Base-by-base conservation (phyloP, 768 basidiomycete genomes). In the Suillus brevipes region DNA sequence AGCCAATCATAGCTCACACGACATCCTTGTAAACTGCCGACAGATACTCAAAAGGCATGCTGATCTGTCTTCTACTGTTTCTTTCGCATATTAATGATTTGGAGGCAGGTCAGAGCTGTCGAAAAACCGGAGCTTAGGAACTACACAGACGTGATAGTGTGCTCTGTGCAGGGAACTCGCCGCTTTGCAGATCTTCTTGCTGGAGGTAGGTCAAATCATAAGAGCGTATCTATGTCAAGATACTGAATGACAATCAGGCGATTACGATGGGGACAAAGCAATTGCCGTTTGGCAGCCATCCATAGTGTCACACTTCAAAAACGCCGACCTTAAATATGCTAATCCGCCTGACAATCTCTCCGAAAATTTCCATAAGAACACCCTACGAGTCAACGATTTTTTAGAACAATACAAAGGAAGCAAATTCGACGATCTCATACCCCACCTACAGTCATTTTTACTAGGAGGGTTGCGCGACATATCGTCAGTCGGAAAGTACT, bases 11-110 rank as follows among this genome's bases (percentile, higher is more conserved):
- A 87, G 86, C 75, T 90, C 13, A 86, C 86, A 3, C 77, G 89
- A 28, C 81, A 87, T 71, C 89, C 89, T n/a, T 90, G 89, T 74
- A 89, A 89, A 66, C 74, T 90, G 1, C 88, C 89, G 1, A 87
- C 84, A 0, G 89, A 91, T 72, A 80, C 85, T 0, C 86, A 86
- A 68, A 89, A 87, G 78, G 88, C 87, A 66, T 28, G 75, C 40
- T 16, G n/a, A 23, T 14, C 61, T 45, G 34, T 23, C 49, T 3
- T 53, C 13, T 13, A 59, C 28, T 31, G 47, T 45, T 28, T 49
- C 28, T 16, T 58, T 23, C 36, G 2, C 36, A 38, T 34, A 31
- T 45, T 20, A 31, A 47, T 49, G n/a, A 23, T 28, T 43, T 61
- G 40, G 58, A 18, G 18, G 40, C 47, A 89, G 89, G 83, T 86